Conservation (phyloP, 1,139 yeast genomes). For the Geotrichum australiense region DNA sequence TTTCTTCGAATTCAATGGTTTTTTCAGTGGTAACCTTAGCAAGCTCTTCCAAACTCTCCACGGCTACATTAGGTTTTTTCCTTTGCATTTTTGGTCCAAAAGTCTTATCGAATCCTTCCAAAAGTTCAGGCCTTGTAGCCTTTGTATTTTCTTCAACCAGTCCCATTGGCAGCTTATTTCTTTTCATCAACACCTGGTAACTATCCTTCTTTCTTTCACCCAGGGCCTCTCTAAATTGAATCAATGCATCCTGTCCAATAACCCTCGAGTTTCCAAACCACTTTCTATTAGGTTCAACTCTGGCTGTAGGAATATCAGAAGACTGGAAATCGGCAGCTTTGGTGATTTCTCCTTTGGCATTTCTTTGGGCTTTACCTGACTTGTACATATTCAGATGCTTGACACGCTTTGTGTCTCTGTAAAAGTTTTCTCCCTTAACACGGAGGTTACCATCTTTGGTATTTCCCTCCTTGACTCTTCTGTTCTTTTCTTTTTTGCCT, state of each 20-base stretch:
- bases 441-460: constrained; percentile 84
- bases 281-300: constrained; percentile 92
- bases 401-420: constrained; percentile 85
- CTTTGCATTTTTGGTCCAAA: constrained; percentile 96
- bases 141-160: constrained; percentile 70
- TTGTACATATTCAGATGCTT: constrained; percentile 89
- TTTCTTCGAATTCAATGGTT: constrained; percentile 59
- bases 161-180: constrained; percentile 95
- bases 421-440: constrained; percentile 95
- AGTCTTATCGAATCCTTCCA: constrained; percentile 74
- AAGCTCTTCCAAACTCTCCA: constrained; percentile 73
- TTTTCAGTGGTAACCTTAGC: constrained; percentile 58
- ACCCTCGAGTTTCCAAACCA: constrained; percentile 99
- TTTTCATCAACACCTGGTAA: constrained; percentile 76
- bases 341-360: constrained; percentile 79
- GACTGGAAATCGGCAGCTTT: constrained; percentile 86
- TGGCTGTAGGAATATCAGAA: constrained; percentile 80
- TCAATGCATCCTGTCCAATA: constrained; percentile 91
- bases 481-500: constrained; percentile 80
- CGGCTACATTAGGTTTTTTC: constrained; percentile 78
- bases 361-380: constrained; percentile 79
- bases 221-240: constrained; percentile 90
- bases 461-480: constrained; percentile 78
- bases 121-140: constrained; percentile 69
- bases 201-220: constrained; percentile 82